Base-by-base conservation (phyloP, 352 stramenopile genomes). In the Phytophthora brassicae region DNA sequence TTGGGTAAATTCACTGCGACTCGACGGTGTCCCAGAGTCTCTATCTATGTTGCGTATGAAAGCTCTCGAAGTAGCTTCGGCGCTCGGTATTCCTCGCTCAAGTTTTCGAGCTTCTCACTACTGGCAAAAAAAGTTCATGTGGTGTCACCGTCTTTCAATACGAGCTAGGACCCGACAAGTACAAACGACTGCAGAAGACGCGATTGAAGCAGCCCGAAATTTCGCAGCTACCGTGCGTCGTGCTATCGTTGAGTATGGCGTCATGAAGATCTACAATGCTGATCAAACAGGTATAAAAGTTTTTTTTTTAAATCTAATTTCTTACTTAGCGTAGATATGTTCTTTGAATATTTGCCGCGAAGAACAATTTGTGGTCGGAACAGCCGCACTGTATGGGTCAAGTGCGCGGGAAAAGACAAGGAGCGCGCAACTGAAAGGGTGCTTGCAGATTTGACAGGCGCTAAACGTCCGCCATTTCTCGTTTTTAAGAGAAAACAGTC, bases 281-380 rank as follows among this genome's bases (percentile, higher is more conserved):
- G 44, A 58, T 26, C 49, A 66, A 66, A 70, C 63, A 16, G 55
- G n/a, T 66, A 54, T 17, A 20, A n/a, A n/a, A n/a, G n/a, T n/a
- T n/a, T n/a, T 48, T 41, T 44, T 43, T 49, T 59, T 31, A 6
- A 20, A 38, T 4, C 3, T 38, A 12, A n/a, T 38, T 38, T 31
- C 43, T 31, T 23, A 61, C 29, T 43, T 49, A n/a, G 4, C 31
- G 1, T 35, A 58, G 29, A 41, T 45, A 42, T 70, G 1, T 60
- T 42, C 12, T 66, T 66, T 41, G 44, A 68, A 44, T 66, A 66
- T 60, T 46, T 66, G 2, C 54, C 42, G 19, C 16, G n/a, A 0
- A 45, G 16, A 22, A 61, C 39, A 8, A 47, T 65, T 14, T 45
- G 24, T 8, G n/a, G 23, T 2, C n/a, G n/a, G n/a, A n/a, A n/a